Evolutionary conservation across 2,329 filamentous ascomycete species (phyloP).

Genomic region (Fusarium gaditjirri): DNA sequence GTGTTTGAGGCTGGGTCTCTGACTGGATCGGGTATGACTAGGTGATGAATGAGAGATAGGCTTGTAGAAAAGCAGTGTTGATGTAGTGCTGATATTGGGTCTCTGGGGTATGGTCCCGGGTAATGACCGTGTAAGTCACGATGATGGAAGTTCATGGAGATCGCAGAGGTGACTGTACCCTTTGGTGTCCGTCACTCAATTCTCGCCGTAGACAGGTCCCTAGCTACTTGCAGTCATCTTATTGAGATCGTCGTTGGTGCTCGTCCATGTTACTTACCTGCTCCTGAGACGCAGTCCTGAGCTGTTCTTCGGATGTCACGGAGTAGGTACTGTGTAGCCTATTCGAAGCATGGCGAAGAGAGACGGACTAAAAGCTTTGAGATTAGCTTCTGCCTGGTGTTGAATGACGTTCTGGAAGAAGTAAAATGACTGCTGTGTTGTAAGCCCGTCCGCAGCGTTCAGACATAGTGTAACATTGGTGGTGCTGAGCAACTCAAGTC

Average conservation of each 20-base stretch:
- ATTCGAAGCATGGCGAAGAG: neutral
- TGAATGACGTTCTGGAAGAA: no score
- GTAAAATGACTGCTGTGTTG: neutral
- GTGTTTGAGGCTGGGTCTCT: neutral
- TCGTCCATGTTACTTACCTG: neutral
- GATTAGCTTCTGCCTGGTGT: no score
- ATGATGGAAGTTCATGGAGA: neutral
- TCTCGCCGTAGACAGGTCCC: neutral
- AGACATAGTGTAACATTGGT: neutral
- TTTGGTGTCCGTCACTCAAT: neutral
- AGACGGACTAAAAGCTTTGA: fast-evolving
- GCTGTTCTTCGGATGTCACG: neutral
- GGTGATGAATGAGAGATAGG: neutral
- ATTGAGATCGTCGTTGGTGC: neutral
- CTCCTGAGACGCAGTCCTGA: neutral
- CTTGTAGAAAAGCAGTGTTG: neutral
- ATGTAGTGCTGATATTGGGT: neutral
- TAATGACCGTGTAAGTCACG: neutral
- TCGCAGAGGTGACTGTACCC: neutral
- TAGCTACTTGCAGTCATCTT: neutral
- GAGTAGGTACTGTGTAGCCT: neutral
- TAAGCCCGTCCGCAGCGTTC: neutral
- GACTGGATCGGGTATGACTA: neutral
- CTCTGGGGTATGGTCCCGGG: neutral
- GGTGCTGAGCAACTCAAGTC: neutral